Conservation (phyloP, 163 green algal species). For the Coccomyxa subellipsoidea region DNA sequence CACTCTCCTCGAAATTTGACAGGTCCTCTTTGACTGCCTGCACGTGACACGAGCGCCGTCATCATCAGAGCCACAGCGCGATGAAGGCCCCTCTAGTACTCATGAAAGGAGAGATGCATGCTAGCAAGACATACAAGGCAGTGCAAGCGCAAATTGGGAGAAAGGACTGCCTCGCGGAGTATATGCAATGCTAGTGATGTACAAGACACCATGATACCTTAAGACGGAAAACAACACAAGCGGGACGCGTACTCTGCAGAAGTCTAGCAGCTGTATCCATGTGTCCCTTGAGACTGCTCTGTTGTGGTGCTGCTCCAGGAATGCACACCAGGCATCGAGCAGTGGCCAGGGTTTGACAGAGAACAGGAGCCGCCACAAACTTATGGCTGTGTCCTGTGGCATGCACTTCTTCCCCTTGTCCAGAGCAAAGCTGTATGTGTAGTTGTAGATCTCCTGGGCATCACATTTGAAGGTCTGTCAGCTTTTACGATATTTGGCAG, state of each 20-base stretch:
- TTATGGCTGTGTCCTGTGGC: slow-evolving; percentile 83
- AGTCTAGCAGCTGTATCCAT: slow-evolving; percentile 91
- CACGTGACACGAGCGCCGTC: neutral
- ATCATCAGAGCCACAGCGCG: neutral
- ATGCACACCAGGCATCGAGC: slow-evolving; percentile 78
- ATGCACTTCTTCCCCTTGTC: slow-evolving; percentile 92
- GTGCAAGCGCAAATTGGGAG: too few relatives aligned
- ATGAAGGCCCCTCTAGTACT: too few relatives aligned
- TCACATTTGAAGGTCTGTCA: neutral
- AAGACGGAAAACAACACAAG: too few relatives aligned
- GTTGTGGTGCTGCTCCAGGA: slow-evolving; percentile 81
- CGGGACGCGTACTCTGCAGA: slow-evolving; percentile 49
- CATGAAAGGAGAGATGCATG: too few relatives aligned
- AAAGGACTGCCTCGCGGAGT: too few relatives aligned
- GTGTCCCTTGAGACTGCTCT: slow-evolving; percentile 85
- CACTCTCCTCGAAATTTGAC: slow-evolving; percentile 74
- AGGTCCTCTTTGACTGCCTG: slow-evolving; percentile 70
- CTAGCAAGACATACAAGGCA: too few relatives aligned
- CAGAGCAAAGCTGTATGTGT: slow-evolving; percentile 79
- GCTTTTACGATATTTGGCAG: too few relatives aligned
- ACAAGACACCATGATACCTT: too few relatives aligned
- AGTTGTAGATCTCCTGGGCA: slow-evolving; percentile 82
- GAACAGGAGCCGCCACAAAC: slow-evolving; percentile 58
- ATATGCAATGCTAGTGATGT: too few relatives aligned
- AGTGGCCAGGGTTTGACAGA: slow-evolving; percentile 63